Evolutionary conservation across 768 basidiomycete species (phyloP).

Genomic region (Collybia nuda): DNA sequence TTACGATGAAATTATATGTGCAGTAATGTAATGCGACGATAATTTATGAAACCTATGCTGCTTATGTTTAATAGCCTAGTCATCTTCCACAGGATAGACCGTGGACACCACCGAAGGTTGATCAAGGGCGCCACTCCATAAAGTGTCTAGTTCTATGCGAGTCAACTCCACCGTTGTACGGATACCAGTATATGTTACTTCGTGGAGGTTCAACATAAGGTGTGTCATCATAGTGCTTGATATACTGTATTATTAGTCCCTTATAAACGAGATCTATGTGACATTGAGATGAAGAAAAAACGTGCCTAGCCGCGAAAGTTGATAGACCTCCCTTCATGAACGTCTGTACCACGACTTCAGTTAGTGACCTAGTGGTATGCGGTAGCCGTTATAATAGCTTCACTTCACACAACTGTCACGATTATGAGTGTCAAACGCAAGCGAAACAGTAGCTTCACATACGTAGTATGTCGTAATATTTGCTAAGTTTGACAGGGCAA

Average conservation of each 20-base stretch:
- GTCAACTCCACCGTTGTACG: neutral
- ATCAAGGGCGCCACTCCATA: neutral
- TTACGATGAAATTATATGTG: too few relatives aligned
- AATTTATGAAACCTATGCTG: too few relatives aligned
- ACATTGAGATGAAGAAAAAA: too few relatives aligned
- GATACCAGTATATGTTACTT: neutral
- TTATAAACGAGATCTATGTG: too few relatives aligned
- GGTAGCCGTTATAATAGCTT: too few relatives aligned
- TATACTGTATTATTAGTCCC: neutral
- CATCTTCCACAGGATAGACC: too few relatives aligned
- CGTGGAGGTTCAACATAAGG: conserved; percentile 10
- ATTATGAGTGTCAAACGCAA: neutral
- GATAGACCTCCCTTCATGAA: neutral
- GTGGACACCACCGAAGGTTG: neutral
- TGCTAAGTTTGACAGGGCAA: conserved; percentile 45
- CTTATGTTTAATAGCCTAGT: too few relatives aligned
- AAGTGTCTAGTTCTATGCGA: neutral
- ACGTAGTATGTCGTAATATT: conserved; percentile 36
- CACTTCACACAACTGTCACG: neutral
- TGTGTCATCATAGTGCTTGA: conserved; percentile 11
- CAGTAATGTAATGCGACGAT: too few relatives aligned
- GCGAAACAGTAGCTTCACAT: neutral
- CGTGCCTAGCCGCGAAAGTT: neutral
- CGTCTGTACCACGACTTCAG: neutral
- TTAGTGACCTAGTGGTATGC: neutral